These are phyloP conservation scores for Aspergillus bridgeri DNA, from an alignment of 495 filamentous ascomycete genomes.

Conservation along the genomic window DNA sequence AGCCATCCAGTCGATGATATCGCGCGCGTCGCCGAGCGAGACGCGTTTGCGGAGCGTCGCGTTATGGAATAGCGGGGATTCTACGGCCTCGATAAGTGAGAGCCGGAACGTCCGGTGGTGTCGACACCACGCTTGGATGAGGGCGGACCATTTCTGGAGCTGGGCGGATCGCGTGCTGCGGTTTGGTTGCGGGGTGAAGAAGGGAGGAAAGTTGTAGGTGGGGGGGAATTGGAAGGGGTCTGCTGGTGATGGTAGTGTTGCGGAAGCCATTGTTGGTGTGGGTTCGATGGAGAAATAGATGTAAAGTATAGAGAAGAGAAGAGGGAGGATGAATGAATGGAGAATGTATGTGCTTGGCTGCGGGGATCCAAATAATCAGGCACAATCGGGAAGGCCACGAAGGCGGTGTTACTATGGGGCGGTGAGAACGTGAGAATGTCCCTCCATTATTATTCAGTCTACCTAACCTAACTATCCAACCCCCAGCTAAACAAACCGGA, in stretches of 20 bases:
- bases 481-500: too few species aligned
- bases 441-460: too few species aligned
- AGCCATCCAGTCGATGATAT: constrained; percentile 71
- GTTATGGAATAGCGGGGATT: constrained; percentile 58
- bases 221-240: constrained; percentile 9
- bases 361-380: too few species aligned
- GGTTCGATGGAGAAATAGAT: not conserved
- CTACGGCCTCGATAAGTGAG: constrained; percentile 57
- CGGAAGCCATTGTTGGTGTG: not conserved
- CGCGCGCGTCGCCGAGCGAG: constrained; percentile 56
- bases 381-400: not conserved
- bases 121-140: constrained; percentile 81
- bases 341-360: not conserved
- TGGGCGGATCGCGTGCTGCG: constrained; percentile 70
- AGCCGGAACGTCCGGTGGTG: constrained; percentile 71
- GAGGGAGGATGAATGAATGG: not conserved
- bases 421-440: too few species aligned
- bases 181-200: constrained; percentile 72
- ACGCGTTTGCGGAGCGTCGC: constrained; percentile 53
- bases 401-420: too few species aligned
- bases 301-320: not conserved
- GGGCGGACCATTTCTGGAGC: constrained; percentile 76
- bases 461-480: too few species aligned
- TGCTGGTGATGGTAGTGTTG: not conserved
- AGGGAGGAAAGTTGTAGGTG: constrained; percentile 52